Conservation (phyloP, 176 grass and related monocot species). For the Calamus simplicifolius region DNA sequence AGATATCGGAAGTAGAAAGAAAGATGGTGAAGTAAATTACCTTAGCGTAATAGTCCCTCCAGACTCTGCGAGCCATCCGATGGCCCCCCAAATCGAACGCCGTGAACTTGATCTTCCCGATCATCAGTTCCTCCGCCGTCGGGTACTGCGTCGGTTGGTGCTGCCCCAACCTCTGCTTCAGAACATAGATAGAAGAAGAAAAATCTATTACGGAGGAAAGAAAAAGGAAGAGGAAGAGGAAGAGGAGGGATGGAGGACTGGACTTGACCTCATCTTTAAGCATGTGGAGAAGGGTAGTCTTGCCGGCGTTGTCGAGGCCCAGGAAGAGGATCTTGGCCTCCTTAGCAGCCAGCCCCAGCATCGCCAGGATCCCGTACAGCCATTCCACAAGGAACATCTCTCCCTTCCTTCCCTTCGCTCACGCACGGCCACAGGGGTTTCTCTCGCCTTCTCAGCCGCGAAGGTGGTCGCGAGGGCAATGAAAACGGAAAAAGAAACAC, state of each 20-base stretch:
- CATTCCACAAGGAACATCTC: constrained; percentile 4
- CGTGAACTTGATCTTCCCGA: constrained; percentile 4
- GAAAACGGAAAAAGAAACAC: too few species aligned
- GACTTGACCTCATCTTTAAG: constrained; percentile 1
- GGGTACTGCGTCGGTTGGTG: constrained; percentile 7
- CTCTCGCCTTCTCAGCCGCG: too few species aligned
- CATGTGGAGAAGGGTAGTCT: constrained; percentile 4
- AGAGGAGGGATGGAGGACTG: too few species aligned
- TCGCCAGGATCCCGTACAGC: neutral
- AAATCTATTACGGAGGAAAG: too few species aligned
- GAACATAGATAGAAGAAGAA: too few species aligned
- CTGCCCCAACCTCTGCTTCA: neutral
- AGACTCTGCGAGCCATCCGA: constrained; percentile 2
- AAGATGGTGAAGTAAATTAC: neutral
- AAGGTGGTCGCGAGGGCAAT: too few species aligned
- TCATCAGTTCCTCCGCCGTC: constrained; percentile 1
- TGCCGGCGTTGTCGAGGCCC: constrained; percentile 7
- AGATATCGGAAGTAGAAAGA: too few species aligned
- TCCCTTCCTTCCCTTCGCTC: too few species aligned
- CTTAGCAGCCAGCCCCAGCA: neutral
- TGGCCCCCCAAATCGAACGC: constrained; percentile 2
- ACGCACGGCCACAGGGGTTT: too few species aligned
- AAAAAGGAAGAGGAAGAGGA: too few species aligned
- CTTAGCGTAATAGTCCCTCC: constrained; percentile 6
- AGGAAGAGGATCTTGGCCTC: constrained; percentile 7